These are phyloP conservation scores for Acacia confusa DNA, from an alignment of 306 rosid genomes.

Conservation along the genomic window DNA sequence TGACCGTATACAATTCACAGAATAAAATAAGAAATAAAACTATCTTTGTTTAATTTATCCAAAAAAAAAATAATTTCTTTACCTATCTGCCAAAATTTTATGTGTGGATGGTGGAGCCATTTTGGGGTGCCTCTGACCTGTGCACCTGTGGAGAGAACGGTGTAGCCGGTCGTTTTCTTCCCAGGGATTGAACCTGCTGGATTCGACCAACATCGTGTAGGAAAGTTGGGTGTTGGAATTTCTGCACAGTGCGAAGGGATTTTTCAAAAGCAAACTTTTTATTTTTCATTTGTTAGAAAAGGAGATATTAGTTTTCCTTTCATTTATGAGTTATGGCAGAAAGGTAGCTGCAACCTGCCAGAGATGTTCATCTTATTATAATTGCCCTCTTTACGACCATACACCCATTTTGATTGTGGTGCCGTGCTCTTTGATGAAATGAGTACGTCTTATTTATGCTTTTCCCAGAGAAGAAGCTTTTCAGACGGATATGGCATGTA, in stretches of 20 bases:
- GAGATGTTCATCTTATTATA: constrained; percentile 11
- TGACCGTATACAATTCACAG: constrained; percentile 20
- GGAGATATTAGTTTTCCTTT: background rate
- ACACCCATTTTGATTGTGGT: constrained; percentile 15
- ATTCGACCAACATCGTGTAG: constrained; percentile 29
- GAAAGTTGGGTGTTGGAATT: constrained; percentile 30
- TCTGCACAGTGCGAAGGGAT: constrained; percentile 6
- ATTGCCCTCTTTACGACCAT: background rate
- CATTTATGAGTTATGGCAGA: constrained; percentile 24
- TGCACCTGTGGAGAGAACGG: constrained; percentile 39
- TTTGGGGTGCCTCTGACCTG: background rate
- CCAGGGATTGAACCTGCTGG: constrained; percentile 29
- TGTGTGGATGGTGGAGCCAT: background rate
- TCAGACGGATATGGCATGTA: constrained; percentile 17
- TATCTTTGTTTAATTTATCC: background rate
- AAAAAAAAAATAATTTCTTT: too few relatives aligned
- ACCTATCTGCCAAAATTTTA: background rate
- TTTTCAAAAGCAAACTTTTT: constrained; percentile 24
- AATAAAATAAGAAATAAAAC: background rate
- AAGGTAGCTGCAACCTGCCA: constrained; percentile 19
- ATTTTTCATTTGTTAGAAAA: background rate
- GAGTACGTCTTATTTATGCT: constrained; percentile 31
- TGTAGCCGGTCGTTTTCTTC: constrained; percentile 36
- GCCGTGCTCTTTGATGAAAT: constrained; percentile 14
- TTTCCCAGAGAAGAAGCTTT: constrained; percentile 35